phyloP scores from a whole-genome alignment of 768 basidiomycete genomes.

The Kwoniella botswanensis region DNA sequence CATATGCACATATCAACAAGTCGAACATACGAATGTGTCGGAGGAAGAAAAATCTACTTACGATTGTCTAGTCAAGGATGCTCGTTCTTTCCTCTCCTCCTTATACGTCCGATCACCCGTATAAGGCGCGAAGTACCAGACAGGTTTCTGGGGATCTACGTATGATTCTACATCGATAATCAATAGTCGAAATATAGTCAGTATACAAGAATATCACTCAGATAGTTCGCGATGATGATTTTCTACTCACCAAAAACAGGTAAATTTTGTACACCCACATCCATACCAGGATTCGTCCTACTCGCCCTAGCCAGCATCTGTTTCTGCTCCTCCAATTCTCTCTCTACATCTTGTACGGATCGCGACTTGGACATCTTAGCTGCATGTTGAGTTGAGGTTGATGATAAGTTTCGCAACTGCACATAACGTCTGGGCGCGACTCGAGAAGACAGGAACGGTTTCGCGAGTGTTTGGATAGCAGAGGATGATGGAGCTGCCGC shows the following conservation, averaged over 20 bases:
- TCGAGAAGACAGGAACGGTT: neutral
- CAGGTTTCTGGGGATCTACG: constrained; percentile 20
- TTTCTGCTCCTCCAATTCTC: constrained; percentile 24
- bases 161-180: constrained; percentile 11
- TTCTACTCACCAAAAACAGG: constrained; percentile 24
- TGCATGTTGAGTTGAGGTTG: constrained; percentile 1
- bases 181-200: neutral
- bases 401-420: constrained; percentile 5
- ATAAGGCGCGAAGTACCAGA: constrained; percentile 3
- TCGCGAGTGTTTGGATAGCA: neutral
- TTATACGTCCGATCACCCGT: constrained; percentile 14
- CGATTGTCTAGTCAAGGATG: constrained; percentile 23
- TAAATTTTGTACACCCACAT: constrained; percentile 14
- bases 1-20: neutral
- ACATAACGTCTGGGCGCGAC: neutral
- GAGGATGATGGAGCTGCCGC: constrained; percentile 16
- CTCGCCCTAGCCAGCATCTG: constrained; percentile 20
- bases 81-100: constrained; percentile 14
- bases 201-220: neutral
- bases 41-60: neutral
- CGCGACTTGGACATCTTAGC: constrained; percentile 6
- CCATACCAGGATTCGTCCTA: constrained; percentile 28
- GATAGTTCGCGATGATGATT: no score
- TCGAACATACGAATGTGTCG: neutral
- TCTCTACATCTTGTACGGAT: constrained; percentile 29